These are phyloP conservation scores for Macrotyloma uniflorum DNA, from an alignment of 306 rosid species.

Conservation along the genomic window DNA sequence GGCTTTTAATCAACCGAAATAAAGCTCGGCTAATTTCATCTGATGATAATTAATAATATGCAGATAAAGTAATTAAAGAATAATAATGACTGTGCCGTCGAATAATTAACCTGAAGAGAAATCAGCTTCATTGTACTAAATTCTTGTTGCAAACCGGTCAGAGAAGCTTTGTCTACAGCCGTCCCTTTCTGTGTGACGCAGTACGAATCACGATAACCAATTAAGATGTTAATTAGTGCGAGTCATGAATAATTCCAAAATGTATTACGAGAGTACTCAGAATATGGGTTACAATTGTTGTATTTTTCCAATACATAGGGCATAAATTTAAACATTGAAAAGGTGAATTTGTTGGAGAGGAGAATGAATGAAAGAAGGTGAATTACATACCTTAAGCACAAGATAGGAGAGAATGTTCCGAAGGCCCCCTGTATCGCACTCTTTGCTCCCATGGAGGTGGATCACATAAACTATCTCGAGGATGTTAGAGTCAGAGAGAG, in stretches of 20 bases:
- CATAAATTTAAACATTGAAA: too few relatives aligned
- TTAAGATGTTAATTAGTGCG: constrained; percentile 20
- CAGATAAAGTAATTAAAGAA: neutral
- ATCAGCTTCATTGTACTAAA: constrained; percentile 39
- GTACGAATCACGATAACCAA: neutral
- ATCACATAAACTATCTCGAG: constrained; percentile 40
- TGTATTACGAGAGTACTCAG: too few relatives aligned
- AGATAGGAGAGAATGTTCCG: constrained; percentile 37
- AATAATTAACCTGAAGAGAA: constrained; percentile 45
- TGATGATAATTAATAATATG: neutral
- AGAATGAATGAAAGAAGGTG: neutral
- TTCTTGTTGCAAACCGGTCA: constrained; percentile 25
- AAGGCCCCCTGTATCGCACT: constrained; percentile 32
- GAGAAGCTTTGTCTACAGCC: constrained; percentile 19
- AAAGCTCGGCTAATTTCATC: neutral
- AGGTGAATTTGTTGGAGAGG: neutral
- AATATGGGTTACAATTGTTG: too few relatives aligned
- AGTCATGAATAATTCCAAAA: too few relatives aligned
- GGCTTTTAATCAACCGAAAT: neutral
- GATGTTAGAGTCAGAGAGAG: constrained; percentile 28
- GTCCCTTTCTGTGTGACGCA: constrained; percentile 19
- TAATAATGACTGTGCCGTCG: neutral
- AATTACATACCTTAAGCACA: constrained; percentile 24
- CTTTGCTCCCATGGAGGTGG: constrained; percentile 39
- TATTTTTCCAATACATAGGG: too few relatives aligned